Evolutionary conservation across 2,329 filamentous ascomycete species (phyloP), one percentile per base, ranked within the genome.

Genomic region (Fusarium tjaetaba): DNA sequence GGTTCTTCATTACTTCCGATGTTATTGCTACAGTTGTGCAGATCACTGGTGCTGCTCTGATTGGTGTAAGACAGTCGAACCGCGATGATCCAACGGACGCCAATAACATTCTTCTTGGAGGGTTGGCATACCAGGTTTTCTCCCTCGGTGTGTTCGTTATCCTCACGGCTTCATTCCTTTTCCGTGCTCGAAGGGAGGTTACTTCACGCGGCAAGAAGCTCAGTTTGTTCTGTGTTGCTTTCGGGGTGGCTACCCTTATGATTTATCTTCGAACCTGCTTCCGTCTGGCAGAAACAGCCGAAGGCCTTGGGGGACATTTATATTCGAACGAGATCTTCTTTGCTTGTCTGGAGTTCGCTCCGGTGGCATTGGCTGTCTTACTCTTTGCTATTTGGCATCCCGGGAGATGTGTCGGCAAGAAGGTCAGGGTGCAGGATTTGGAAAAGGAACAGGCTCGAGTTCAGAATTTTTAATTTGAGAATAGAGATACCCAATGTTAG

Each of bases 51-150:
- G 88, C 88, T 4, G 87, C 86, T 3, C 73, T 89, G 28, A 87
- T 90, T 52, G 88, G 88, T 11, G 80, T 82, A 18, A 84, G 82
- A 26, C 81, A 86, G 67, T 86, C 84, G 3, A 85, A 87, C 52
- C 81, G 83, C 10, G 81, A 85, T 58, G 86, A 88, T 73, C 86
- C 88, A 0, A 86, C 82, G 4, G 84, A 81, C 3, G 83, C 85
- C 4, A 90, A 90, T 74, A 85, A 88, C 67, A 88, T 90, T 71
- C 79, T 90, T 4, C 82, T 90, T 2, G 87, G 84, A 2, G 88
- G 88, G 14, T 78, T 90, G 7, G 86, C 85, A 0, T 86, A 89
- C 65, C 88, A 90, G 72, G 85, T 86, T 13, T 86, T 88, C 62
- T 83, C 84, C 1, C 88, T 89, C 56, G 81, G 84, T 18, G 75